Base-by-base conservation (phyloP, 2,329 filamentous ascomycete genomes). In the Pseudocercospora pini-densiflorae region DNA sequence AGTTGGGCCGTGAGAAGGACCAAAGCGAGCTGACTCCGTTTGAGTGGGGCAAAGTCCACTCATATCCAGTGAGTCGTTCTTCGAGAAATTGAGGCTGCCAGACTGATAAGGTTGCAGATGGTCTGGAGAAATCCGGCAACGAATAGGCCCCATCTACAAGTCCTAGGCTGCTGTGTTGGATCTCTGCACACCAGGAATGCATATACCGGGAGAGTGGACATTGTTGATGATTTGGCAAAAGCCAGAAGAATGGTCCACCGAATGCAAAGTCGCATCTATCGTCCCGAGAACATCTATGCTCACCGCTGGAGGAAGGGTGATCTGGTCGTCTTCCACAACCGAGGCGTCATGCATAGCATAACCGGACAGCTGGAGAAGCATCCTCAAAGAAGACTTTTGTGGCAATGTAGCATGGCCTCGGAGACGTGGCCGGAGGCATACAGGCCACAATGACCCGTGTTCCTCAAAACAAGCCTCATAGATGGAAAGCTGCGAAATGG, bases 261-360 rank as follows among this genome's bases (percentile, higher is more conserved):
- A 4, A 58, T 77, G 27, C 73, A 75, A 66, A 74, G 70, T 21
- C 72, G 55, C 10, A 53, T 63, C 14, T 73, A 72, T 31, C 61
- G 63, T 9, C 72, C 76, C 6, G 72, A 77, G 53, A 72, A 77
- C 59, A 72, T 78, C 2, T 79, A 78, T 64, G 73, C 76, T n/a
- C 76, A 77, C 69, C 64, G 66, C 1, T 78, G 76, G 74, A 63
- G 72, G 19, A 73, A 75, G 51, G 76, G 76, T 14, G 76, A 78
- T 61, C 59, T 77, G 8, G 75, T 77, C 0, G 73, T 77, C 23
- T 76, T 76, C 62, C 75, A 77, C 64, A 78, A 78, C 62, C 68
- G 74, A 36, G 76, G 76, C 0, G 76, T 77, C 7, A 71, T 73
- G 73, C 77, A 78, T 61, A 74, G 69, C 43, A 77, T 78, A 54